phyloP scores from a whole-genome alignment of 163 green algal genomes.

The Chlorella variabilis region DNA sequence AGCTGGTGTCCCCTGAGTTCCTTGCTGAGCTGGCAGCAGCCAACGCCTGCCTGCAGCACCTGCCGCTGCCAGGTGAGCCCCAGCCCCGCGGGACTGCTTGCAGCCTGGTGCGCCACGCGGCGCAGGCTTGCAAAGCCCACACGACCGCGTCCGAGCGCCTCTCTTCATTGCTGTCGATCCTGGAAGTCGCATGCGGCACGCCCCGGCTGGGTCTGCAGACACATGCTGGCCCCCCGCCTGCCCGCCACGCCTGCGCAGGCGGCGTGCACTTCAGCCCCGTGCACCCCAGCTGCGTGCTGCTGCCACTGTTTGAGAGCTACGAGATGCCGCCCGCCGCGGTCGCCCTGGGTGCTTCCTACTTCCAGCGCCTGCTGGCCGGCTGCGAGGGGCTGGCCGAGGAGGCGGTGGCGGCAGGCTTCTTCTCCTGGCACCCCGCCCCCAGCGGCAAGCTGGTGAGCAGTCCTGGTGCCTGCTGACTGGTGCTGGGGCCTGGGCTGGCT shows the following conservation, averaged over 20 bases:
- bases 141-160: too few relatives aligned
- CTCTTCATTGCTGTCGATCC: too few relatives aligned
- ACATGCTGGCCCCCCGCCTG: too few relatives aligned
- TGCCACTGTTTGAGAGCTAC: slow-evolving; percentile 1
- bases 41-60: background rate
- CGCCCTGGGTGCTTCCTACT: slow-evolving; percentile 23
- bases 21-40: background rate
- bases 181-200: too few relatives aligned
- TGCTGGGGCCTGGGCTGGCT: too few relatives aligned
- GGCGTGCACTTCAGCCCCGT: slow-evolving; percentile 10
- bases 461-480: background rate
- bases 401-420: background rate
- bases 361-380: slow-evolving; percentile 14
- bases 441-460: background rate
- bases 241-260: background rate
- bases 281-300: slow-evolving; percentile 16
- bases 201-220: too few relatives aligned
- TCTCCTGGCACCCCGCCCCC: background rate
- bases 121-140: too few relatives aligned
- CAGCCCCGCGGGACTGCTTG: too few relatives aligned
- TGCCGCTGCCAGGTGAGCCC: slow-evolving; percentile 5
- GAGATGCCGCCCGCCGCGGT: slow-evolving; percentile 14
- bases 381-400: background rate
- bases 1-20: background rate
- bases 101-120: too few relatives aligned